These are phyloP conservation scores for Trichoderma oligosporum DNA, from an alignment of 2,329 filamentous ascomycete genomes.

Conservation along the genomic window DNA sequence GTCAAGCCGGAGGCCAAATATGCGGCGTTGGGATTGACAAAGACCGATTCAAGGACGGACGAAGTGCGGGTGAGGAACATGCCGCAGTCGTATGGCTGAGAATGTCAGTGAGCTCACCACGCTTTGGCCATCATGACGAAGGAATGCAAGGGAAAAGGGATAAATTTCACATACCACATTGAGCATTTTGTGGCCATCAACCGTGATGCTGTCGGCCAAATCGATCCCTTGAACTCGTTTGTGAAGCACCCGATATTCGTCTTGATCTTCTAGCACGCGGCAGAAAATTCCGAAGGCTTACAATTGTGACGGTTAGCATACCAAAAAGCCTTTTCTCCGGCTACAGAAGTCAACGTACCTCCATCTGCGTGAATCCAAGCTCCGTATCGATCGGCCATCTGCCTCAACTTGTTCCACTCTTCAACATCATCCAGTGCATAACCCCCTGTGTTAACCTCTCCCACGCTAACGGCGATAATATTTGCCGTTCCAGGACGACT, in stretches of 20 bases:
- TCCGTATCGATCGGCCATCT: constrained; percentile 65
- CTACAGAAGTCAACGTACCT: constrained; percentile 39
- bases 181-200: constrained; percentile 86
- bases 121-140: not conserved
- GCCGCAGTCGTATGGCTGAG: constrained; percentile 80
- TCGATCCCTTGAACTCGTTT: constrained; percentile 62
- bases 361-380: constrained; percentile 91
- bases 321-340: not conserved
- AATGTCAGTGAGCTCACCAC: constrained; percentile 14
- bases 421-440: constrained; percentile 61
- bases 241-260: constrained; percentile 54
- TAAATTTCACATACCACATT: constrained; percentile 62
- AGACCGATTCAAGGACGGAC: constrained; percentile 57
- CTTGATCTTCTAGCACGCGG: constrained; percentile 55
- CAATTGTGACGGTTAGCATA: not conserved
- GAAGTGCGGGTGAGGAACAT: constrained; percentile 76
- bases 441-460: constrained; percentile 85
- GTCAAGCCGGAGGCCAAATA: constrained; percentile 57
- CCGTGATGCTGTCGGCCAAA: constrained; percentile 80
- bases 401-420: constrained; percentile 61
- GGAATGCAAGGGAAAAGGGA: not conserved
- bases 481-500: constrained; percentile 52
- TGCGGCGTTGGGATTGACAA: constrained; percentile 79
- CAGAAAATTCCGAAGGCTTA: constrained; percentile 83
- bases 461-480: constrained; percentile 76